These are phyloP conservation scores for Suillus variegatus DNA, from an alignment of 768 basidiomycete species.

Conservation along the genomic window DNA sequence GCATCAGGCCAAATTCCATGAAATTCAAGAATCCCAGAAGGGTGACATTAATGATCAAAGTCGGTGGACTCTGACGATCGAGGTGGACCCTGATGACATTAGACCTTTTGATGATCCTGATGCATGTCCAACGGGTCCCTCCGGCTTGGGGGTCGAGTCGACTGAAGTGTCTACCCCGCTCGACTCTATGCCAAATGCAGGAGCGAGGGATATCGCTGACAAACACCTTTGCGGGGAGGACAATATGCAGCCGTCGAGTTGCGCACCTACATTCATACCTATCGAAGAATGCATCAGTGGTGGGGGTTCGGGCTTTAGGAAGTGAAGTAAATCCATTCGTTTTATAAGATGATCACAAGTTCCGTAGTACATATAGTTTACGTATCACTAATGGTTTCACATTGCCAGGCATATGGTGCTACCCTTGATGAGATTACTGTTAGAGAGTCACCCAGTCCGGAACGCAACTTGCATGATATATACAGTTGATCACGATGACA, in stretches of 20 bases:
- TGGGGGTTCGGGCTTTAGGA: not conserved
- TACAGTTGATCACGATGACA: slow-evolving; percentile 15
- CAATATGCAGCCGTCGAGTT: not conserved
- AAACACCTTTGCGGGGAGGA: not conserved
- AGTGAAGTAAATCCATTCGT: not conserved
- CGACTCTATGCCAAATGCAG: not conserved
- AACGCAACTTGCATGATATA: no score
- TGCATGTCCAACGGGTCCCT: not conserved
- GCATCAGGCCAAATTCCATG: not conserved
- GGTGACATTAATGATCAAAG: not conserved
- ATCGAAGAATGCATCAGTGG: not conserved
- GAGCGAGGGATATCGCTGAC: not conserved
- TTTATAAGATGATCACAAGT: not conserved
- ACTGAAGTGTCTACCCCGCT: not conserved
- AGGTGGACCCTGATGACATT: not conserved
- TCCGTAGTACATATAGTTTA: not conserved
- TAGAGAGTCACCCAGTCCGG: not conserved
- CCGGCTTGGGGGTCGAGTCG: not conserved
- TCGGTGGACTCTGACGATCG: not conserved
- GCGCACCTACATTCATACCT: not conserved
- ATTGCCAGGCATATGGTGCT: not conserved
- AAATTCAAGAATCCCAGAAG: not conserved
- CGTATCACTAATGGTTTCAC: not conserved
- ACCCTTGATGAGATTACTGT: not conserved
- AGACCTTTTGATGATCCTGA: not conserved